Evolutionary conservation across 2,329 filamentous ascomycete species (phyloP).

Genomic region (Penicillium palitans): DNA sequence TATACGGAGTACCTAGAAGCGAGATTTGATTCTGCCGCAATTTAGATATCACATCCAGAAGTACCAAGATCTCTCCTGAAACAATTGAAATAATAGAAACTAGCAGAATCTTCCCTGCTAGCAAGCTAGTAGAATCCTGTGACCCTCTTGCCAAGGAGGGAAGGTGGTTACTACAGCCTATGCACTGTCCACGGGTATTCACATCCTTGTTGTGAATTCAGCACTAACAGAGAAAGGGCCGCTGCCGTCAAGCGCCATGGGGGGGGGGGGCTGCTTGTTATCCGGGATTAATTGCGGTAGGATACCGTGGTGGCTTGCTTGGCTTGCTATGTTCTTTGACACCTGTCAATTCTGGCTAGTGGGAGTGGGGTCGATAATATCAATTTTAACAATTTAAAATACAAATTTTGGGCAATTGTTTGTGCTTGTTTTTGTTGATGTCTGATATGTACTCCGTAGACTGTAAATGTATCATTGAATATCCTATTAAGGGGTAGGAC

Average conservation of each 20-base stretch:
- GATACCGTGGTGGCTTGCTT: conserved; percentile 5
- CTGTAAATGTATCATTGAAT: not conserved
- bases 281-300: not conserved
- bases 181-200: not conserved
- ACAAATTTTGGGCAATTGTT: not conserved
- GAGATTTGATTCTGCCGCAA: not conserved
- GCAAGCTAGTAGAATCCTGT: not conserved
- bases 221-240: not conserved
- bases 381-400: not conserved
- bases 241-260: not conserved
- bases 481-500: not conserved
- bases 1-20: not conserved
- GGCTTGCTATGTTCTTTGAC: conserved; percentile 2
- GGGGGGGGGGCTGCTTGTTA: not conserved
- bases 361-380: not conserved
- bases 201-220: not conserved
- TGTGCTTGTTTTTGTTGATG: not conserved
- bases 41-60: not conserved
- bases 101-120: not conserved
- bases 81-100: not conserved
- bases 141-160: not conserved
- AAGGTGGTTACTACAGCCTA: not conserved
- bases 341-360: conserved; percentile 10
- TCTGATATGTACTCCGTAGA: too few species aligned
- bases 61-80: not conserved